These are phyloP conservation scores for Termitomyces sp. DNA, from an alignment of 768 basidiomycete genomes.

Conservation along the genomic window DNA sequence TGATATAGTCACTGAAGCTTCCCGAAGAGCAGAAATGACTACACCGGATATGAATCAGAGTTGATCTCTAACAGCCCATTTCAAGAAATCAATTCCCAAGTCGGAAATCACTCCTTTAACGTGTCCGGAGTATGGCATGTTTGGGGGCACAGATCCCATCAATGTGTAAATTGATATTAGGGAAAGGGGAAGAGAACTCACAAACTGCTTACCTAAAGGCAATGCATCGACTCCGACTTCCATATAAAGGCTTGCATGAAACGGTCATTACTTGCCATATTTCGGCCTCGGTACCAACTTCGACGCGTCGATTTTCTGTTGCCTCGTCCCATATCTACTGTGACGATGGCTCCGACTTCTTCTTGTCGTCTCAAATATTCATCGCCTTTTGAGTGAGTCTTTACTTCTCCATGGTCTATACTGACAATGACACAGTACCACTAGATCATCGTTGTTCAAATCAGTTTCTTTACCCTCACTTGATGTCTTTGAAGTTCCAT, in stretches of 20 bases:
- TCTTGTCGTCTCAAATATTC: conserved; percentile 15
- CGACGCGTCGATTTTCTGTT: conserved; percentile 19
- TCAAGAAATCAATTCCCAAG: neutral
- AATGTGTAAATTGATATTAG: conserved; percentile 6
- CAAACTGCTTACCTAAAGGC: conserved; percentile 3
- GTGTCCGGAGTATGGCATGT: conserved; percentile 4
- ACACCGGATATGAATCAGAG: neutral
- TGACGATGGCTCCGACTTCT: conserved; percentile 31
- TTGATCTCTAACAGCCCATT: neutral
- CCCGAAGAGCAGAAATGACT: neutral
- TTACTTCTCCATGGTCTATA: neutral
- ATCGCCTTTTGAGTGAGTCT: neutral
- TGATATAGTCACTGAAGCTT: neutral
- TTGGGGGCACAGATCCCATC: conserved; percentile 9
- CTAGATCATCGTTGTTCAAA: neutral
- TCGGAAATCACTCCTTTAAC: neutral
- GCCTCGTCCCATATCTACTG: conserved; percentile 18
- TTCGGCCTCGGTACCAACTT: conserved; percentile 5
- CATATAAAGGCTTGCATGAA: conserved; percentile 21
- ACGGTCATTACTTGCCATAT: conserved; percentile 11
- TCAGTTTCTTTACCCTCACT: no score
- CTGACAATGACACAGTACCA: neutral
- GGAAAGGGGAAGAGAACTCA: neutral
- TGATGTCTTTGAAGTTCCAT: neutral
- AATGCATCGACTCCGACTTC: neutral